Evolutionary conservation across 495 filamentous ascomycete species (phyloP).

Genomic region (Aspergillus cristatus): DNA sequence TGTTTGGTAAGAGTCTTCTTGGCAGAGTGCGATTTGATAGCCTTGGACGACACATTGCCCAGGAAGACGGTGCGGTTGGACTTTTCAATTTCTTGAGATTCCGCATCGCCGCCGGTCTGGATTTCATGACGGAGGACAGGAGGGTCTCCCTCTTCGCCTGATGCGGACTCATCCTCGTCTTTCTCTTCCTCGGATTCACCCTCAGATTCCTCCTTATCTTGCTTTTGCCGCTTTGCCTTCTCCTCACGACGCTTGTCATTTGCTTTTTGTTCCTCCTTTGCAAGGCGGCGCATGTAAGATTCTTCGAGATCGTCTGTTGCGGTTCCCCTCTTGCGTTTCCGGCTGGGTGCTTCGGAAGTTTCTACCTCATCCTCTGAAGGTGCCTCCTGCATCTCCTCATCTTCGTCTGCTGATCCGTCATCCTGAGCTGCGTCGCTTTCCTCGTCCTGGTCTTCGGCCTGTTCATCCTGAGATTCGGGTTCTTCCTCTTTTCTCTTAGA

Average conservation of each 20-base stretch:
- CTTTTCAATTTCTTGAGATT: slow-evolving; percentile 61
- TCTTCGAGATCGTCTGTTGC: slow-evolving; percentile 67
- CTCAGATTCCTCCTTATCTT: background rate
- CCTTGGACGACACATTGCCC: slow-evolving; percentile 75
- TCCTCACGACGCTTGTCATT: slow-evolving; percentile 28
- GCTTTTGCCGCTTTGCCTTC: slow-evolving; percentile 10
- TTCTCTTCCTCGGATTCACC: slow-evolving; percentile 20
- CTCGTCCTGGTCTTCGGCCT: slow-evolving; percentile 26
- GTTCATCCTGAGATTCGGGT: too few relatives aligned
- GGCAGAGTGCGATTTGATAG: slow-evolving; percentile 69
- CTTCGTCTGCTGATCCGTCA: slow-evolving; percentile 29
- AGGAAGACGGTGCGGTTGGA: slow-evolving; percentile 87
- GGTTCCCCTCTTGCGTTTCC: slow-evolving; percentile 70
- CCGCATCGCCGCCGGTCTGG: slow-evolving; percentile 21
- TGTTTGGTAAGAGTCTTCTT: slow-evolving; percentile 70
- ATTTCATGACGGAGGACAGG: slow-evolving; percentile 57
- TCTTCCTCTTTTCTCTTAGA: slow-evolving; percentile 11
- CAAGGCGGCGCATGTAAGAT: slow-evolving; percentile 67
- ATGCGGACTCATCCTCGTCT: slow-evolving; percentile 9
- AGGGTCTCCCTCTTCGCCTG: slow-evolving; percentile 18
- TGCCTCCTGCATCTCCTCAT: slow-evolving; percentile 37
- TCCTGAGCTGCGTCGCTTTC: slow-evolving; percentile 23
- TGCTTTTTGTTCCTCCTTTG: slow-evolving; percentile 46
- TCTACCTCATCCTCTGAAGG: slow-evolving; percentile 31
- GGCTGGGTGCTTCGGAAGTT: slow-evolving; percentile 35